phyloP scores from a whole-genome alignment of 768 basidiomycete genomes.

The Collybia sp. region DNA sequence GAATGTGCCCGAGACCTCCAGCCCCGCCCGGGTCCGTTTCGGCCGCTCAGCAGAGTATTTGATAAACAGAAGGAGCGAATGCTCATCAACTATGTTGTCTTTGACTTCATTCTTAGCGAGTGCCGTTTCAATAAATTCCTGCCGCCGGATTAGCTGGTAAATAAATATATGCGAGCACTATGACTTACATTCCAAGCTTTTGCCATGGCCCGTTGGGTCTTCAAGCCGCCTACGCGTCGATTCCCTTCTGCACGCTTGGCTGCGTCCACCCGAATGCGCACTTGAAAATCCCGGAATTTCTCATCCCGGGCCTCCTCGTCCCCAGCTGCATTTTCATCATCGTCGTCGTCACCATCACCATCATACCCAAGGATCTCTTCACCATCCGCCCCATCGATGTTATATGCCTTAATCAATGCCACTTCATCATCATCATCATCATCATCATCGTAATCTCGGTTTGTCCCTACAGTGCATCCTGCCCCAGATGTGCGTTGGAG shows the following conservation, averaged over 20 bases:
- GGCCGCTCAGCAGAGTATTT: slow-evolving; percentile 14
- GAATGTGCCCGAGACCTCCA: slow-evolving; percentile 18
- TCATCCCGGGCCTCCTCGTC: slow-evolving; percentile 2
- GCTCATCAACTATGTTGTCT: slow-evolving; percentile 23
- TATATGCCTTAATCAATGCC: not conserved
- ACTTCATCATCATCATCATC: not conserved
- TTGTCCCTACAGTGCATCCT: not conserved
- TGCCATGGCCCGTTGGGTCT: slow-evolving; percentile 17
- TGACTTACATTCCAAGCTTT: slow-evolving; percentile 15
- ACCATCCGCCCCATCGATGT: slow-evolving; percentile 3
- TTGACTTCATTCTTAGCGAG: slow-evolving; percentile 9
- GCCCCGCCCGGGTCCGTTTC: slow-evolving; percentile 13
- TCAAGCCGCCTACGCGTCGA: slow-evolving; percentile 15
- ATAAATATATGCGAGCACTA: slow-evolving; percentile 1
- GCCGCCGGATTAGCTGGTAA: not conserved
- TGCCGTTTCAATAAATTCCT: slow-evolving; percentile 3
- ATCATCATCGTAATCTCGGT: not conserved
- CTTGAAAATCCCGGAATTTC: slow-evolving; percentile 8
- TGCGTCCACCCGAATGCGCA: slow-evolving; percentile 11
- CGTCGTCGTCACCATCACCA: slow-evolving; percentile 1
- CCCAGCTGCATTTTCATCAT: not conserved
- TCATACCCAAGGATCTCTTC: slow-evolving; percentile 1
- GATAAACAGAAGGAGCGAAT: slow-evolving; percentile 20
- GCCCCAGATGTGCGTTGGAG: not conserved
- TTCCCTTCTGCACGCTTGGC: slow-evolving; percentile 15